Evolutionary conservation across 2,329 filamentous ascomycete species (phyloP), one percentile per base, ranked within the genome.

Genomic region (Scopulariopsis brevicaulis): DNA sequence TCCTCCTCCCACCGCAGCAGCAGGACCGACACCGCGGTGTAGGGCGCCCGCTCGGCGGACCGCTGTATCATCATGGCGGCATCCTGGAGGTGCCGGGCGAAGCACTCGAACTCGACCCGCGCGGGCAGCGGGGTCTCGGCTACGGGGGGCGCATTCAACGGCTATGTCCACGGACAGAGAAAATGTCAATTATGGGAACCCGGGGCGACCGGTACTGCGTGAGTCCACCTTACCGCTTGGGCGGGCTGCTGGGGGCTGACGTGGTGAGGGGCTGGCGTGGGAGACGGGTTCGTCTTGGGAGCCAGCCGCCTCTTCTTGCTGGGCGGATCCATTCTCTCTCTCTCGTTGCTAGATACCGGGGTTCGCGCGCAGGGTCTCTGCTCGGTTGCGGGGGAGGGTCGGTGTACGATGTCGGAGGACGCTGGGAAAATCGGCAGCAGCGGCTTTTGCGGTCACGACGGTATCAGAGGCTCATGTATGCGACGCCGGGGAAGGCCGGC

Each of bases 21-120:
- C 37, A 86, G 69, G 12, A 84, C 83, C 4, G 82, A 84, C 15
- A 83, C 82, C 58, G 76, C 77, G 20, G 72, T 76, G 62, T 86
- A 84, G 25, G 77, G 77, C 3, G 76, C 74, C 59, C 76, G 77
- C 65, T 84, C 80, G 53, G 80, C 81, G 69, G 85, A 82, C 61
- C 80, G 77, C 66, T 84, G 81, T 63, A 86, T 84, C 64, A 84
- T 74, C 78, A 85, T 84, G 62, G 83, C 83, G 55, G 83, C 83
- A 76, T 86, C 83, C 66, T 86, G 83, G 52, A 86, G 76, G 71
- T 86, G 83, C 53, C 83, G 78, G 60, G 83, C 83, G 66, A 86
- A 86, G 57, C 81, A 78, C 69, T 86, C 83, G 70, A 86, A 86
- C 64, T 85, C 82, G 69, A 82, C 77, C 63, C 80, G 77, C 64